Evolutionary conservation across 139 green algal species (phyloP).

Genomic region (Bryopsis sp.): DNA sequence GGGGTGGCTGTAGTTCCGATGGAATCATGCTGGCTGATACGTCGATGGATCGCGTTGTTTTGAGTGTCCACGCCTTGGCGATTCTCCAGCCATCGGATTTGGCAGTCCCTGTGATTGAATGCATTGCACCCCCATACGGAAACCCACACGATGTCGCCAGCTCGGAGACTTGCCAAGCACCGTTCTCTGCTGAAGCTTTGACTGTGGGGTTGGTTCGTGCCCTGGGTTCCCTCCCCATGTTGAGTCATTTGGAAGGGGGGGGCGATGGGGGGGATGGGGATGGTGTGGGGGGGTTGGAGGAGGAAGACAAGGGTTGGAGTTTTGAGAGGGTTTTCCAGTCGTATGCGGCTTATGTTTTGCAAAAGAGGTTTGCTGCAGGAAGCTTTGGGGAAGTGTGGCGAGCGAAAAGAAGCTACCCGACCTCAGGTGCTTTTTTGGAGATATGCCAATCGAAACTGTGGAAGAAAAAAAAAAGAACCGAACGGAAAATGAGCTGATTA

Average conservation of each 20-base stretch:
- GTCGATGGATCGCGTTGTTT: too few relatives aligned
- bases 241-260: slow-evolving; percentile 7
- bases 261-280: too few relatives aligned
- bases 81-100: too few relatives aligned
- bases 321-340: neutral
- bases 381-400: slow-evolving; percentile 63
- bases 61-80: too few relatives aligned
- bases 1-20: too few relatives aligned
- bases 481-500: neutral
- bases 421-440: neutral
- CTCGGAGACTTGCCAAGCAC: neutral
- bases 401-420: slow-evolving; percentile 16
- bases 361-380: slow-evolving; percentile 35
- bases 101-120: too few relatives aligned
- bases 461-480: neutral
- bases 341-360: slow-evolving; percentile 24
- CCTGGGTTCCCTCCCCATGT: neutral
- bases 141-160: too few relatives aligned
- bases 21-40: too few relatives aligned
- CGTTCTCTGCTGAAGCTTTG: neutral
- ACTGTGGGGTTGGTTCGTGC: neutral
- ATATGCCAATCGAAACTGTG: neutral
- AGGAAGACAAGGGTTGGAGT: neutral
- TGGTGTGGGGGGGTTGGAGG: neutral
- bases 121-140: too few relatives aligned